phyloP scores from a whole-genome alignment of 306 rosid species.

The Prunus persica region Prunus_persica_NCBIv2 NC_034009.1:6205501-6206000 shows the following conservation, averaged over 20 bases:
- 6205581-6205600: not conserved
- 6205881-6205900: constrained; percentile 27
- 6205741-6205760: constrained; percentile 94
- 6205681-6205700: constrained; percentile 97
- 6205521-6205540: constrained; percentile 2
- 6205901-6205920: constrained; percentile 87
- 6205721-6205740: constrained; percentile 96
- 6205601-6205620: not conserved
- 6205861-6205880: not conserved
- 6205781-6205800: constrained; percentile 14
- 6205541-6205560: constrained; percentile 11
- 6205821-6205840: constrained; percentile 9
- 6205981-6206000: constrained; percentile 94
- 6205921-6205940: constrained; percentile 94
- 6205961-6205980: constrained; percentile 74
- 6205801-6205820: constrained; percentile 2
- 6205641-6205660: not conserved
- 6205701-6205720: constrained; percentile 82
- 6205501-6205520: constrained; percentile 78
- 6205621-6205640: not conserved
- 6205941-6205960: constrained; percentile 63
- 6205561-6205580: not conserved
- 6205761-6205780: constrained; percentile 97
- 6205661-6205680: constrained; percentile 56
- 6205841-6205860: not conserved